Base-by-base conservation (phyloP, 140 eudicot species). In the Erigeron philadelphicus region DNA sequence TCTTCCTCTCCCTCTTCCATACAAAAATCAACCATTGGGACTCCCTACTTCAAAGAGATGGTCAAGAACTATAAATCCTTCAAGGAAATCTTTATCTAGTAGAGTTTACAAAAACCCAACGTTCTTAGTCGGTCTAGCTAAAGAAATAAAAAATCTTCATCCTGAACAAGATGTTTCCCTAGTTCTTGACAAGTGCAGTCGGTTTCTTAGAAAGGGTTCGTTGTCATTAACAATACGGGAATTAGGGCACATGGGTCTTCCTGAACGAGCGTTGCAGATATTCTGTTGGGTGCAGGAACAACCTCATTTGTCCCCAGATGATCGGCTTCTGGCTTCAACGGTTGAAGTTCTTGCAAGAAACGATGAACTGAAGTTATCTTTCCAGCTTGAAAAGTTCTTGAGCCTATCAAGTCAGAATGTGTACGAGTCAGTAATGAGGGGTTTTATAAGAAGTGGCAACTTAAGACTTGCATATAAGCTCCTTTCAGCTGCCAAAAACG, bases 201-300 rank as follows among this genome's bases (percentile, higher is more conserved):
- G 74, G 19, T 83, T 86, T 75, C 84, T 92, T 16, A 79, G 93
- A 6, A 92, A 86, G 82, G 96, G 95, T 11, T 88, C 98, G 17
- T 75, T 92, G 13, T 86, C 96, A 5, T 63, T 88, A 58, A 92
- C 98, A 17, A 50, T 86, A 62, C 64, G 90, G 42, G 98, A 92
- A 55, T 72, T 92, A 67, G 96, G 98, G 7, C 95, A 88, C 73
- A 82, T 88, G 96, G 96, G 86, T 25, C 87, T 85, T 59, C 95
- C 96, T 40, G 88, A 86, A 15, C 76, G 95, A 74, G 96, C 95
- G 49, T 65, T 92, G 60, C 84, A 84, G 66, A 83, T 86, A 45
- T 86, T 84, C 61, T 72, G 83, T 80, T 92, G 96, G 98, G 93
- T 82, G 15, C 90, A 88, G 49, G 82, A 81, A 58, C 96, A 88